phyloP scores from a whole-genome alignment of 192 early-diverging fungal genomes.

The Coemansia sp. region DNA sequence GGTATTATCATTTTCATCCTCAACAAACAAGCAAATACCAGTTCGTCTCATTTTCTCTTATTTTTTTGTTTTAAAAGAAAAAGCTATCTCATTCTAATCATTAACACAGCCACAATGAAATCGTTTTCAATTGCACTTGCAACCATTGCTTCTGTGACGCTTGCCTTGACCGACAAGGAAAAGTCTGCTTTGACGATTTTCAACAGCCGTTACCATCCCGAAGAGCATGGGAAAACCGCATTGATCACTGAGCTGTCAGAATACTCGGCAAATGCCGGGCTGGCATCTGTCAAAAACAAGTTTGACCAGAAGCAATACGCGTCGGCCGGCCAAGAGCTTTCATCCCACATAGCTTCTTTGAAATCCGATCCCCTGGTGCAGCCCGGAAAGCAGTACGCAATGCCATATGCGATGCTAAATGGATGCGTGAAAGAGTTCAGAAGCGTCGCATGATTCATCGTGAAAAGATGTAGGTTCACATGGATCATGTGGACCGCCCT shows the following conservation, averaged over 20 bases:
- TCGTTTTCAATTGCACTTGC: slow-evolving; percentile 1
- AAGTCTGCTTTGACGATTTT: slow-evolving; percentile 20
- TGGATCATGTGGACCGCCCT: too few species aligned
- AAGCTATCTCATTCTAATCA: not conserved
- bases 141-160: not conserved
- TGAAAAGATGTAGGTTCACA: not conserved
- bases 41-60: not conserved
- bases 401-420: slow-evolving; percentile 27
- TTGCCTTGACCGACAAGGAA: slow-evolving; percentile 27
- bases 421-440: slow-evolving; percentile 24
- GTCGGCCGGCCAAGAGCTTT: slow-evolving; percentile 8
- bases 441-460: slow-evolving; percentile 6
- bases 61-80: not conserved
- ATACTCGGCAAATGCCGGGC: slow-evolving; percentile 22
- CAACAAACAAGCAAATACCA: too few species aligned
- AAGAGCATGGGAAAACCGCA: slow-evolving; percentile 5
- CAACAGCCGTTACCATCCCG: slow-evolving; percentile 16
- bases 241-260: slow-evolving; percentile 23
- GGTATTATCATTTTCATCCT: too few species aligned
- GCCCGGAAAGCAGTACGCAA: slow-evolving; percentile 14
- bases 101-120: slow-evolving; percentile 8
- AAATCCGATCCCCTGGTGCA: slow-evolving; percentile 34
- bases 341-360: slow-evolving; percentile 11
- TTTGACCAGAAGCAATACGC: slow-evolving; percentile 24
- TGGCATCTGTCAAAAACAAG: slow-evolving; percentile 8